Conservation (phyloP, 345 rosid species). For the Sisymbrium altissimum region DNA sequence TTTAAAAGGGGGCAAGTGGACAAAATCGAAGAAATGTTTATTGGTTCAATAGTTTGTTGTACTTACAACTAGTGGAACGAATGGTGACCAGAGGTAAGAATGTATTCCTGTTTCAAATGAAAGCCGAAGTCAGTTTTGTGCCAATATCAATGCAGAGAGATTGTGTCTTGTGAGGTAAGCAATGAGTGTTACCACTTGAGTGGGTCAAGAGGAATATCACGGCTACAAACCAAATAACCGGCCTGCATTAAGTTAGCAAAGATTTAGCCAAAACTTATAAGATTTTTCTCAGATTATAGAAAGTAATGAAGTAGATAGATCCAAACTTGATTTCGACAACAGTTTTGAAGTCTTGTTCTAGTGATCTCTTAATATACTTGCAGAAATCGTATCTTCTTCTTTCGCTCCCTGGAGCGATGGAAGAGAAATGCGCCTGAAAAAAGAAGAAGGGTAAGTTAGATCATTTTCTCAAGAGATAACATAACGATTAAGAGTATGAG, state of each 20-base stretch:
- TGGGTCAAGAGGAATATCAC: slow-evolving; percentile 67
- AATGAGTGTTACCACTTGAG: slow-evolving; percentile 51
- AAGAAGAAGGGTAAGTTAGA: background rate
- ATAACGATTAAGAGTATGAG: background rate
- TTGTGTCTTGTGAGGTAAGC: background rate
- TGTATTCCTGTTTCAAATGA: slow-evolving; percentile 45
- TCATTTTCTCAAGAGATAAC: background rate
- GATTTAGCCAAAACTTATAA: background rate
- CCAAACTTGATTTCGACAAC: slow-evolving; percentile 63
- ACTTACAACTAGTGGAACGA: slow-evolving; percentile 70
- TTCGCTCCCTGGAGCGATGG: slow-evolving; percentile 36
- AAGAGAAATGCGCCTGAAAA: slow-evolving; percentile 61
- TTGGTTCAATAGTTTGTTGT: background rate
- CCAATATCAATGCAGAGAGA: background rate
- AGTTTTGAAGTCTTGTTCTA: slow-evolving; percentile 65
- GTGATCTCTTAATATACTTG: slow-evolving; percentile 66
- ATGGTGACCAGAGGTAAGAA: slow-evolving; percentile 74
- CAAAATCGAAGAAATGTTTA: background rate
- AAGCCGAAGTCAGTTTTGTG: background rate
- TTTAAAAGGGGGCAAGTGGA: background rate
- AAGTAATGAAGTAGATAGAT: background rate
- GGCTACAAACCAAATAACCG: slow-evolving; percentile 61
- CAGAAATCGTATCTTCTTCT: slow-evolving; percentile 52
- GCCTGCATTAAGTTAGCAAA: slow-evolving; percentile 46
- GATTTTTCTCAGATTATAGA: background rate